A percentile compares a stretch with the other conserved stretches of the same genome.
These are phyloP conservation scores for Camellia sinensis DNA, from an alignment of 148 eudicot species.

Conservation along the genomic window DNA sequence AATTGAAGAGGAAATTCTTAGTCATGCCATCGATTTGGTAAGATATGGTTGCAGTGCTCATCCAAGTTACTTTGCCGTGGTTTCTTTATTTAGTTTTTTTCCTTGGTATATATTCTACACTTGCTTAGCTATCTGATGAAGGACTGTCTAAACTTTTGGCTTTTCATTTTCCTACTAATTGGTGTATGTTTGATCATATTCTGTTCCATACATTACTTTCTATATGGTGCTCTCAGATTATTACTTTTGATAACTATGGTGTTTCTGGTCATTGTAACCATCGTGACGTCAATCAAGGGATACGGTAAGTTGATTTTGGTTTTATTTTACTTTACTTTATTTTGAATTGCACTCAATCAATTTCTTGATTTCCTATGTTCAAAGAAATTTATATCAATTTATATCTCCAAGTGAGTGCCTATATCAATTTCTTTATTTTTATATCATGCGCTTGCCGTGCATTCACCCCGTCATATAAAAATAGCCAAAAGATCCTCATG, in stretches of 20 bases:
- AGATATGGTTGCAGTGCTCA: slow-evolving; percentile 20
- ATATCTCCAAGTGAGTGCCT: too few species aligned
- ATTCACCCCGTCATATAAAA: too few species aligned
- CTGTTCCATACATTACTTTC: neutral
- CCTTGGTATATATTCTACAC: neutral
- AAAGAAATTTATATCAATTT: neutral
- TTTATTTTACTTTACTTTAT: neutral
- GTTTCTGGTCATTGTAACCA: slow-evolving; percentile 98
- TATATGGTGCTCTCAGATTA: slow-evolving; percentile 38
- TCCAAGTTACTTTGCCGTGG: neutral
- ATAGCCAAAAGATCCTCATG: too few species aligned
- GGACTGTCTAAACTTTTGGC: neutral
- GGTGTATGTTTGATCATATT: neutral
- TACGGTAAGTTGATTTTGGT: slow-evolving; percentile 39
- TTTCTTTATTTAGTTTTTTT: neutral
- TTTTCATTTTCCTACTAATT: neutral
- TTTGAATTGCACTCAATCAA: neutral
- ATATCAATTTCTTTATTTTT: too few species aligned
- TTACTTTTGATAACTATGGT: slow-evolving; percentile 82
- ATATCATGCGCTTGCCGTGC: too few species aligned
- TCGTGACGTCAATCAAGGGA: slow-evolving; percentile 67
- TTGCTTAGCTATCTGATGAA: neutral
- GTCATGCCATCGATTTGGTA: slow-evolving; percentile 60
- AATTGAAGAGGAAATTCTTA: slow-evolving; percentile 46
- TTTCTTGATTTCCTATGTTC: neutral